Percentiles rank a stretch among this genome's conserved stretches.
Conservation (phyloP, 805 yeast genomes). For the Candida vartiovaarae region DNA sequence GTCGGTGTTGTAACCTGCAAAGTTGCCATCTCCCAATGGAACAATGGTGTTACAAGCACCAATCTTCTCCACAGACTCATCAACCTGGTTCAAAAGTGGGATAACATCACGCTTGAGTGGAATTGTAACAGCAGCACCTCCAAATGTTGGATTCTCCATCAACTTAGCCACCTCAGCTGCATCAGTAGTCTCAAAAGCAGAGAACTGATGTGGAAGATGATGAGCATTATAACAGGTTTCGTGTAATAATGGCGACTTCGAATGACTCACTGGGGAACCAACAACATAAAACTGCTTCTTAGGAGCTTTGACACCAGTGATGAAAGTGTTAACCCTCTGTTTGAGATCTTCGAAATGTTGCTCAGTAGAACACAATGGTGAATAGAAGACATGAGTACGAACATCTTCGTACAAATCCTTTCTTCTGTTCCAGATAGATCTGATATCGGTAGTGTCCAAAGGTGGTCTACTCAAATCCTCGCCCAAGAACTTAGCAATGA, state of each 20-base stretch:
- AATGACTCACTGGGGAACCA: slow-evolving; percentile 79
- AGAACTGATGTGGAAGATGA: slow-evolving; percentile 72
- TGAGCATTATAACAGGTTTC: slow-evolving; percentile 68
- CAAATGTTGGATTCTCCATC: slow-evolving; percentile 48
- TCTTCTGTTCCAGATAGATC: slow-evolving; percentile 79
- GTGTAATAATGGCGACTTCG: slow-evolving; percentile 86
- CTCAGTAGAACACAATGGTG: slow-evolving; percentile 58
- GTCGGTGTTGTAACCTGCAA: slow-evolving; percentile 88
- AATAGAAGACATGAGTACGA: slow-evolving; percentile 69
- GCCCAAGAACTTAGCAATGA: slow-evolving; percentile 68
- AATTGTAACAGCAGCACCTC: slow-evolving; percentile 94
- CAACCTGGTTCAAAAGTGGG: slow-evolving; percentile 53
- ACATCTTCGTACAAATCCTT: slow-evolving; percentile 73
- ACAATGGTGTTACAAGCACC: slow-evolving; percentile 93
- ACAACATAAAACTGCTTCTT: slow-evolving; percentile 56
- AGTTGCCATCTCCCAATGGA: slow-evolving; percentile 41
- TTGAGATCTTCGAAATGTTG: slow-evolving; percentile 51
- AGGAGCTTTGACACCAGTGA: slow-evolving; percentile 55
- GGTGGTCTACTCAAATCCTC: slow-evolving; percentile 77
- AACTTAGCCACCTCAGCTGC: slow-evolving; percentile 51
- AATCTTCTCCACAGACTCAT: slow-evolving; percentile 71
- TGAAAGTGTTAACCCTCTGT: slow-evolving; percentile 49
- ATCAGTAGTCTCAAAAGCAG: slow-evolving; percentile 58
- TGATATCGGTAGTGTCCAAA: slow-evolving; percentile 72
- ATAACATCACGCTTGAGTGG: slow-evolving; percentile 84